Conservation (phyloP, 2,329 filamentous ascomycete species). For the Huntiella omanensis region DNA sequence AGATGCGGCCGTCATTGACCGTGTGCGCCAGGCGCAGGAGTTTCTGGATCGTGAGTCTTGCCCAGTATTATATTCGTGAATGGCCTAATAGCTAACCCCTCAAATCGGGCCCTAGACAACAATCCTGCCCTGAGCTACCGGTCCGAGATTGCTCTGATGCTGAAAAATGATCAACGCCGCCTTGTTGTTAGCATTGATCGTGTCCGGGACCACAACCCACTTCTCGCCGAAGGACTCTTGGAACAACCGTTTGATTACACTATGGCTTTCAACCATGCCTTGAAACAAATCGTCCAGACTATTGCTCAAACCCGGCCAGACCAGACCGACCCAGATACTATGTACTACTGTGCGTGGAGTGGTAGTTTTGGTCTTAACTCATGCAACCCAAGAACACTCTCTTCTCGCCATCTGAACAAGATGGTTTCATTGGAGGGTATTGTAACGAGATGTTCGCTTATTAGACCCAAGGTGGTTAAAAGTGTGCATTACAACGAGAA, state of each 20-base stretch:
- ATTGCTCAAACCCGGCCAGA: conserved; percentile 56
- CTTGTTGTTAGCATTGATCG: conserved; percentile 70
- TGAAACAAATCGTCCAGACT: conserved; percentile 74
- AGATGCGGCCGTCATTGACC: conserved; percentile 70
- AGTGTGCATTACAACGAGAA: conserved; percentile 92
- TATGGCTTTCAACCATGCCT: conserved; percentile 71
- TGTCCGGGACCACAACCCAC: conserved; percentile 68
- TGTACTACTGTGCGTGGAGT: conserved; percentile 94
- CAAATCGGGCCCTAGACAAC: conserved; percentile 23
- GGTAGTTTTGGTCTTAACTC: conserved; percentile 90
- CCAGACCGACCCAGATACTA: conserved; percentile 57
- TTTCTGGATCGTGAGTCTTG: conserved; percentile 67
- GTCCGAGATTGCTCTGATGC: conserved; percentile 67
- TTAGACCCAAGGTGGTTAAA: conserved; percentile 92
- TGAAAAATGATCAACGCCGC: conserved; percentile 46
- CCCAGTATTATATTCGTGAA: background rate
- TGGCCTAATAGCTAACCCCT: background rate
- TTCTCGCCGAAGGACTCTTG: conserved; percentile 62
- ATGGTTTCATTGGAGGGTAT: conserved; percentile 98
- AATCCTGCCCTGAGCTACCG: conserved; percentile 54
- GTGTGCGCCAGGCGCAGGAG: conserved; percentile 71
- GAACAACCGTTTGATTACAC: conserved; percentile 75
- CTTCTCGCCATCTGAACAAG: conserved; percentile 75
- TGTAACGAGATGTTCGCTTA: conserved; percentile 86
- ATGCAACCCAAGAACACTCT: conserved; percentile 84